Evolutionary conservation across 257 asterid genomes (phyloP), one percentile per base, ranked within the genome.

Genomic region (Misopates orontium): DNA sequence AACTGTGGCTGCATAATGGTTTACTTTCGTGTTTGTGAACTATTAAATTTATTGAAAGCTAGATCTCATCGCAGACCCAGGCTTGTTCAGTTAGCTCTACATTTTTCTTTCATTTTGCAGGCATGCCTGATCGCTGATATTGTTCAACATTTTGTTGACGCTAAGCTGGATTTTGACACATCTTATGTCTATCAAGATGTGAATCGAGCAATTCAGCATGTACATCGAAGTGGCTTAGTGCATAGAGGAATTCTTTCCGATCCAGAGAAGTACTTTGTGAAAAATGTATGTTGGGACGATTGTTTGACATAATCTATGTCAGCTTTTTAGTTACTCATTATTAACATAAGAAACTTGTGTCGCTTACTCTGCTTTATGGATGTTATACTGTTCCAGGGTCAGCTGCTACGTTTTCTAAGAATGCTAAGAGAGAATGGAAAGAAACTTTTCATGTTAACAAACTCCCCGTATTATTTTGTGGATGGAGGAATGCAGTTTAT

Each of bases 101-200:
- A 22, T 20, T 17, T 44, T 25, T 75, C 60, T 59, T 32, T 60
- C 75, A 18, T 55, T 72, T 50, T 71, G 83, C 85, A 93, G 97
- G 94, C 99, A 56, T 87, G 99, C 83, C 95, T 93, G 64, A 88
- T 93, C 68, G 96, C 97, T 73, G 99, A 93, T 76, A 82, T 93
- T 36, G 90, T 93, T 73, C 99, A 93, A 77, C 97, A 93, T 70
- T 93, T 93, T 73, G 95, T 90, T 78, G 95, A 93, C 53, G 99
- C 96, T 53, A 90, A 90, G 80, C 76, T 90, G 84, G 99, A 93
- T 60, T 93, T 93, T 78, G 97, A 93, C 60, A 65, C 99, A 75
- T 77, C 89, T 69, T 93, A 90, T 82, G 80, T 93, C 79, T 90
- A 93, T 66, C 80, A 93, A 82, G 99, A 93, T 73, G 95, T 93